These are phyloP conservation scores for Teratosphaeria pseudoeucalypti DNA, from an alignment of 2,329 filamentous ascomycete genomes.

Conservation along the genomic window DNA sequence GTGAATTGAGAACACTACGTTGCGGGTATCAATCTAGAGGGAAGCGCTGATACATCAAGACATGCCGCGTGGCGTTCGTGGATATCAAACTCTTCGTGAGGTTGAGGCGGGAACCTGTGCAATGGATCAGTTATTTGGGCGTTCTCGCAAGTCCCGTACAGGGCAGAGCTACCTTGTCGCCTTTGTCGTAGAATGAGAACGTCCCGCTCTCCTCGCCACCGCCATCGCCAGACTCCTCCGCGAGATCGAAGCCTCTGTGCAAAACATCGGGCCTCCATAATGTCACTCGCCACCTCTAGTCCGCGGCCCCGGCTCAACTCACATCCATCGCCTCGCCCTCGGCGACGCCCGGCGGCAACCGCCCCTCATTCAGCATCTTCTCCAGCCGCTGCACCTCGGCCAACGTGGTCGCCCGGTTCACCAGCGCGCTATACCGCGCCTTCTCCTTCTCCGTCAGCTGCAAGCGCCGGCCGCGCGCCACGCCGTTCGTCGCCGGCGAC, in stretches of 20 bases:
- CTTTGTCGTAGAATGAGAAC: neutral
- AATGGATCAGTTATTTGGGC: neutral
- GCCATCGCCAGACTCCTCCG: neutral
- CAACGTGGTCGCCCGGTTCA: slow-evolving; percentile 77
- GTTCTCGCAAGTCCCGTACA: neutral
- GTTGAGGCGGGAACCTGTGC: neutral
- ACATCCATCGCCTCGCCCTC: slow-evolving; percentile 24
- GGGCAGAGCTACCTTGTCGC: neutral
- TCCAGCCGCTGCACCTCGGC: slow-evolving; percentile 85
- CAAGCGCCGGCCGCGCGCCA: slow-evolving; percentile 28
- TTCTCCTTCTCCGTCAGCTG: slow-evolving; percentile 75
- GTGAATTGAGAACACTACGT: neutral
- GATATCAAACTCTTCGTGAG: neutral
- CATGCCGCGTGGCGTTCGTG: neutral
- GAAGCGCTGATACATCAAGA: neutral
- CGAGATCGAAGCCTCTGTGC: too few species aligned
- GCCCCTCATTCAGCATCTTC: slow-evolving; percentile 82
- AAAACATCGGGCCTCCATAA: neutral
- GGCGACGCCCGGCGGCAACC: slow-evolving; percentile 49
- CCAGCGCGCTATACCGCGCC: slow-evolving; percentile 73
- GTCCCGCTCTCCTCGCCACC: neutral
- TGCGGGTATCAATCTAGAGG: neutral
- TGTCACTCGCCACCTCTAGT: too few species aligned
- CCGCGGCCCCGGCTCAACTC: slow-evolving; percentile 14
- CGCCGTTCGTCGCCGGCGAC: slow-evolving; percentile 31